Base-by-base conservation (phyloP, 371 early-diverging fungal genomes). In the Mucor velutinosus region DNA sequence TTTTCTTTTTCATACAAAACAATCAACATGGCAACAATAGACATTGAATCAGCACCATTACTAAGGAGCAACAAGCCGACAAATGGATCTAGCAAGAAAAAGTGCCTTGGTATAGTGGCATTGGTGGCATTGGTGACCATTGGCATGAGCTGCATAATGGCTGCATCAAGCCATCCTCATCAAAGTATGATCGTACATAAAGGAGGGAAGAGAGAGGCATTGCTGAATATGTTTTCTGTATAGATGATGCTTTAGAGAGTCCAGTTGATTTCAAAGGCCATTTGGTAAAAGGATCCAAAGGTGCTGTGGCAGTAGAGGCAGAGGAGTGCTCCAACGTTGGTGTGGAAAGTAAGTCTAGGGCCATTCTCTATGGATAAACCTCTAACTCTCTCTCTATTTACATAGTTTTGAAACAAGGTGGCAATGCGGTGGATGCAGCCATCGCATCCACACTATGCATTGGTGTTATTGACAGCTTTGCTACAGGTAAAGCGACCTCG, bases 371-470 rank as follows among this genome's bases (percentile, higher is more conserved):
- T 41, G 8, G 33, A 33, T 33, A 1, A 7, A 43, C n/a, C 1
- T 37, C n/a, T 29, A 58, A 55, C 19, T 32, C 14, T 27, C 21
- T 59, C 14, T 17, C 53, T 57, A 32, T 27, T 17, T 4, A 37
- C 33, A 32, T 67, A 88, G 91, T 94, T 1, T 76, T 99, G 37
- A 87, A 93, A 66, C 86, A 90, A 14, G 99, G 98, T 17, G 99
- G 99, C 19, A 94, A 92, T 69, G 98, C 99, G 7, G 93, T 98
- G 0, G 99, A 99, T 86, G 93, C 99, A 11, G 96, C 97, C 4
- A 91, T 99, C 62, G 96, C 98, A 2, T 85, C 98, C 23, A 86
- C 95, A 12, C 75, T 99, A 17, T 98, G 97, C 73, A 89, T 98
- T 60, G 99, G 99, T 30, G 90, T 94, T 10, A 89, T 98, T 58